Evolutionary conservation across 192 early-diverging fungal genomes (phyloP).

Genomic region (Rhizoclosmatium sp.): DNA sequence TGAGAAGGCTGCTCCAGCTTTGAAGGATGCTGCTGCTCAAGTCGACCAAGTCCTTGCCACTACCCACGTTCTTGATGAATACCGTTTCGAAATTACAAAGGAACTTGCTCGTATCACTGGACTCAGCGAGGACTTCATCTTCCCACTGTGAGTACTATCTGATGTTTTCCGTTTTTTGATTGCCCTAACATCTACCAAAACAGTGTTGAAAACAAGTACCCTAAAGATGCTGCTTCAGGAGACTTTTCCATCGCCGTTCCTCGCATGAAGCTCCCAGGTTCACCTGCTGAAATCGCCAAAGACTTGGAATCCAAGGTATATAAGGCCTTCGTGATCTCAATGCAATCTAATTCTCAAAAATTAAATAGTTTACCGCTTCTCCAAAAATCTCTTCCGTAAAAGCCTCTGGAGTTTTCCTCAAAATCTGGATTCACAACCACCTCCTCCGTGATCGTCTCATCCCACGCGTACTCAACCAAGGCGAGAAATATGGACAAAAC

Average conservation of each 20-base stretch:
- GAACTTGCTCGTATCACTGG: conserved; percentile 34
- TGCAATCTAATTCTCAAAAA: not conserved
- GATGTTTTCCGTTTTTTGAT: not conserved
- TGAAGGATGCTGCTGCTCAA: conserved; percentile 24
- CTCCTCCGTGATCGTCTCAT: conserved; percentile 40
- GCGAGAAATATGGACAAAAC: conserved; percentile 37
- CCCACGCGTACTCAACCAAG: conserved; percentile 38
- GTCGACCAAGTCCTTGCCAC: conserved; percentile 26
- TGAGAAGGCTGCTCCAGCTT: not conserved
- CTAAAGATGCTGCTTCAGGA: conserved; percentile 35
- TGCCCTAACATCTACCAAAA: not conserved
- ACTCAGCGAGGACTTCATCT: not conserved
- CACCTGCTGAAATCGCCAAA: conserved; percentile 40
- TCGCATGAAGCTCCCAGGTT: conserved; percentile 40
- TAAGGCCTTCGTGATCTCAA: not conserved
- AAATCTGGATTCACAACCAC: conserved; percentile 39
- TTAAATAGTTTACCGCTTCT: conserved; percentile 6
- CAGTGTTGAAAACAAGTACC: conserved; percentile 38
- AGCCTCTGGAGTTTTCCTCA: conserved; percentile 41
- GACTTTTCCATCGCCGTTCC: conserved; percentile 44
- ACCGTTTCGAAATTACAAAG: conserved; percentile 33
- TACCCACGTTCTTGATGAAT: conserved; percentile 34
- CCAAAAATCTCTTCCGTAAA: conserved; percentile 1
- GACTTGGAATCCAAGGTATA: conserved; percentile 36
- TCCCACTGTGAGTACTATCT: conserved; percentile 22